Base-by-base conservation (phyloP, 2,329 filamentous ascomycete species). In the Paecilomyces formosus region DNA sequence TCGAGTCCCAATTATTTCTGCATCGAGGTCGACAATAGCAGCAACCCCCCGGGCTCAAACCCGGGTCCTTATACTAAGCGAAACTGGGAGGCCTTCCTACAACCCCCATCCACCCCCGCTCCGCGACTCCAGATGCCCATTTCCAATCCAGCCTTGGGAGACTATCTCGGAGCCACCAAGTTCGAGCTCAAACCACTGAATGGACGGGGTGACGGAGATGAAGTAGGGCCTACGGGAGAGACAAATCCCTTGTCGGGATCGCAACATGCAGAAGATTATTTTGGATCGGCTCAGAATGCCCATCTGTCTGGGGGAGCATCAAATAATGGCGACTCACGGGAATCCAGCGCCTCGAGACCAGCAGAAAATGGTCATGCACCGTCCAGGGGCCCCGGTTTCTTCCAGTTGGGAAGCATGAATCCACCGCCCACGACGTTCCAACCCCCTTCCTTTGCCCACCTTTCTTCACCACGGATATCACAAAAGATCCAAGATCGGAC, bases 1-100 rank as follows among this genome's bases (percentile, higher is more conserved):
- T 72, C 81, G 24, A 93, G 90, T 70, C 90, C 91, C 12, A 95
- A 92, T 71, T 96, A 96, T 74, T 96, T 96, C 71, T 89, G 89
- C 58, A 84, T 95, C 60, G 79, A 86, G 30, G 77, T 90, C 62
- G 86, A 91, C 51, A 68, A 65, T 59, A 72, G 84, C 21, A 79
- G 75, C 57, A 85, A 89, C 61, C 79, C 82, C 24, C 82, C 86
- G 61, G 86, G 87, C 56, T 88, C 87, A 2, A 78, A 75, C 61
- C 74, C 76, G 24, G 83, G 81, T 3, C 79, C 80, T 33, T 79
- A 88, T 61, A 81, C 86, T 1, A 84, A 84, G 58, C 85, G 85
- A 63, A 89, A 89, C 72, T 93, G 89, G 88, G 89, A 87, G 65
- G 83, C 88, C 8, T 82, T 86, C 21, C 83, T 86, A 15, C 82